These are phyloP conservation scores for Hamamelis virginiana DNA, from an alignment of 164 flowering plant species.

Conservation along the genomic window DNA sequence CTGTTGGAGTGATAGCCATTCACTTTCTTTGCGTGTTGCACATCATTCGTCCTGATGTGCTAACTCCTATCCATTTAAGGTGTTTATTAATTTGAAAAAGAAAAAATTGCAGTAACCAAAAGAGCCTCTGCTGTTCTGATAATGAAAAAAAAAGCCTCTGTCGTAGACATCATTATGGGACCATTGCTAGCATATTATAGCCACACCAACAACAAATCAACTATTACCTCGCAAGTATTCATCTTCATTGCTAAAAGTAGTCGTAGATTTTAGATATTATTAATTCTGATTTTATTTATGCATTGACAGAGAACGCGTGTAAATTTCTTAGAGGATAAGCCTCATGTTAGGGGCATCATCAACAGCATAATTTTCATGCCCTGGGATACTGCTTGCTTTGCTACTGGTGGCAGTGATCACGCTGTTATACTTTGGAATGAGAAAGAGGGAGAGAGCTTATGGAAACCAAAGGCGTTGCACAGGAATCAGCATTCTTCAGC, in stretches of 20 bases:
- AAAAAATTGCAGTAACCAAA: background rate
- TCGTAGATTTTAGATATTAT: no score
- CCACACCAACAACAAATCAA: no score
- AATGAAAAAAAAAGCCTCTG: no score
- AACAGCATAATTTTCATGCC: constrained; percentile 84
- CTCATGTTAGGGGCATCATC: constrained; percentile 88
- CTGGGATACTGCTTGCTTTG: constrained; percentile 66
- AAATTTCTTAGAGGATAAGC: constrained; percentile 68
- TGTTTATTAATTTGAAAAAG: background rate
- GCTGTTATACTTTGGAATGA: constrained; percentile 84
- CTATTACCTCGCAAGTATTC: no score
- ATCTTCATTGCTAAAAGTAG: no score
- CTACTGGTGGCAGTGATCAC: constrained; percentile 95
- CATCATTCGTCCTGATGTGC: background rate
- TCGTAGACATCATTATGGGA: no score
- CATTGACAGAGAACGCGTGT: constrained; percentile 57
- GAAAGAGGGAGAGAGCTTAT: constrained; percentile 45
- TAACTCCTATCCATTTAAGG: background rate
- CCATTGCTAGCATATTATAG: no score
- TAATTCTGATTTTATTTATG: constrained; percentile 9
- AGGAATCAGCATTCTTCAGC: constrained; percentile 79
- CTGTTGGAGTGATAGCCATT: background rate
- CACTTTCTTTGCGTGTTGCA: background rate
- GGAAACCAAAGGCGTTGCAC: constrained; percentile 82
- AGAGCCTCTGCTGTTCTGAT: background rate